These are phyloP conservation scores for Lichtheimia ramosa DNA, from an alignment of 371 early-diverging fungal species.

Conservation along the genomic window DNA sequence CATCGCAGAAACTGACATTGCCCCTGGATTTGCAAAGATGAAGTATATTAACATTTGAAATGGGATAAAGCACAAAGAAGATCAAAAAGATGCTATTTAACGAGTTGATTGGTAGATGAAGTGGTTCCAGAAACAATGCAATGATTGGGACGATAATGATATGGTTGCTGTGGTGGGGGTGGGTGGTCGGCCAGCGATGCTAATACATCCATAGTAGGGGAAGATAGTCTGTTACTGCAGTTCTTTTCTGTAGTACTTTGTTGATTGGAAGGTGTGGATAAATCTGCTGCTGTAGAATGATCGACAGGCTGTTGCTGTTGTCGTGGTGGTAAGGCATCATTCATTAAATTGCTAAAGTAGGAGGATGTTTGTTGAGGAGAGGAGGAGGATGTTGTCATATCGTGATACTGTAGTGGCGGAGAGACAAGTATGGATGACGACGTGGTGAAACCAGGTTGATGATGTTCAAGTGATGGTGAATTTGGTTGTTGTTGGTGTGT, in stretches of 20 bases:
- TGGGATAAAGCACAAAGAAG: not conserved
- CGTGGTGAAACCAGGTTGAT: not conserved
- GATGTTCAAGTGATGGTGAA: not conserved
- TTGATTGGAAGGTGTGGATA: no score
- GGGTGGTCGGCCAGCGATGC: constrained; percentile 43
- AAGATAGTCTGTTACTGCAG: no score
- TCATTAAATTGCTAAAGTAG: no score
- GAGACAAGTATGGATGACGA: constrained; percentile 2
- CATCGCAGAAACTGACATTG: not conserved
- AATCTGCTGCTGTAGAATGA: no score
- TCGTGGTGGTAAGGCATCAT: no score
- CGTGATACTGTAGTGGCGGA: not conserved
- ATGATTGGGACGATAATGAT: not conserved
- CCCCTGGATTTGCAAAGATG: not conserved
- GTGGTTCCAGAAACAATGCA: no score
- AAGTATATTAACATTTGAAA: not conserved
- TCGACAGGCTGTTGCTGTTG: no score
- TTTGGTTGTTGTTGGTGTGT: not conserved
- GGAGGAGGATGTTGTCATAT: no score
- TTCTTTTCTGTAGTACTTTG: no score
- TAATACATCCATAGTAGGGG: constrained; percentile 29
- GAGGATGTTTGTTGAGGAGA: no score
- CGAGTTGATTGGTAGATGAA: constrained; percentile 9
- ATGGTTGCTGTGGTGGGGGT: constrained; percentile 16
- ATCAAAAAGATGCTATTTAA: not conserved